A percentile compares a stretch with the other conserved stretches of the same genome.
phyloP scores from a whole-genome alignment of 495 filamentous ascomycete species.

The Penicillium desertorum region DNA sequence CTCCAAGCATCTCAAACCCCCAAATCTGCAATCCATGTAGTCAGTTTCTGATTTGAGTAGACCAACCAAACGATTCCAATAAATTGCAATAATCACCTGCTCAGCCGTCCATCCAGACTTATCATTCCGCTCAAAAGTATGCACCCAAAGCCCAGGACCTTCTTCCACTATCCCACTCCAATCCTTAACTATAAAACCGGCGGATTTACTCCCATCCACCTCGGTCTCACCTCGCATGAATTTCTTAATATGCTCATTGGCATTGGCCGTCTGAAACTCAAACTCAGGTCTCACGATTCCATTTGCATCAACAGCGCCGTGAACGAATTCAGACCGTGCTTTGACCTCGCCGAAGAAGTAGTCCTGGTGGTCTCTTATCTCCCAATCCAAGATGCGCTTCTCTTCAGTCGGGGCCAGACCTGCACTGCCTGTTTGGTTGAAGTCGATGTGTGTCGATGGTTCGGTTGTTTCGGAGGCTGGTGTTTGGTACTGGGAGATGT shows the following conservation, averaged over 20 bases:
- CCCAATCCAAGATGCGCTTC: slow-evolving; percentile 1
- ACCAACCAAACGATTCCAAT: background rate
- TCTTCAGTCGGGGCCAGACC: background rate
- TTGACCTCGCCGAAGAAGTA: slow-evolving; percentile 5
- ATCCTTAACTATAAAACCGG: background rate
- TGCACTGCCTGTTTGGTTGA: background rate
- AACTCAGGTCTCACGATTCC: background rate
- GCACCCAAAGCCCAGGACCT: slow-evolving; percentile 2
- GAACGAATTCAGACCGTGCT: background rate
- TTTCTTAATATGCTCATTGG: background rate
- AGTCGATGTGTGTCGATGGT: background rate
- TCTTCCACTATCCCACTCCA: too few species aligned
- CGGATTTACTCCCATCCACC: background rate
- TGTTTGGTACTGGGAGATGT: background rate
- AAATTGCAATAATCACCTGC: background rate
- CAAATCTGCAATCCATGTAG: background rate
- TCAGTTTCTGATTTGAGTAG: background rate
- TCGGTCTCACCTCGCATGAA: background rate
- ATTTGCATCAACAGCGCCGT: background rate
- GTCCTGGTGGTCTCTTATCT: background rate
- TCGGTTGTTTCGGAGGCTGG: background rate
- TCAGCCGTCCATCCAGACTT: slow-evolving; percentile 4
- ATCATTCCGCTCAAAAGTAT: slow-evolving; percentile 3
- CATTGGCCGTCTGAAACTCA: background rate
- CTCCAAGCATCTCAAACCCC: slow-evolving; percentile 8